Evolutionary conservation across 495 filamentous ascomycete species (phyloP).

Genomic region (Geoglossum glabrum): DNA sequence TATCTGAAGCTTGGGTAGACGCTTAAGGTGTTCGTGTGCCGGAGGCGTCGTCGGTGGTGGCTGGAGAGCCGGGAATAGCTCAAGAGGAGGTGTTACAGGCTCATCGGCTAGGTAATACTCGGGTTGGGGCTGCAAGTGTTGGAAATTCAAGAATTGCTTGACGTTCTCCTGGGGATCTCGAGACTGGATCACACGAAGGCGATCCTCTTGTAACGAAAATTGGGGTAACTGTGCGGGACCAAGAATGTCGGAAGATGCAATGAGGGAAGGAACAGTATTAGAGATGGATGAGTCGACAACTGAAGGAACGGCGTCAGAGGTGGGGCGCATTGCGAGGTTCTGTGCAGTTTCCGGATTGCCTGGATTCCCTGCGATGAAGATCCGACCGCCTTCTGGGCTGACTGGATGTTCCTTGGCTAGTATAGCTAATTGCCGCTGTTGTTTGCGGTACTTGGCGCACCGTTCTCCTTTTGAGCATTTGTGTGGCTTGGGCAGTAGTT

Average conservation of each 20-base stretch:
- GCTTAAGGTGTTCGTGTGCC: conserved; percentile 30
- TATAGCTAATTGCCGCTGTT: conserved; percentile 44
- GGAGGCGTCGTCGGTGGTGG: conserved; percentile 20
- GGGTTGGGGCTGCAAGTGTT: conserved; percentile 26
- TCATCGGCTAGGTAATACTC: conserved; percentile 8
- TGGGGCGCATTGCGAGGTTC: conserved; percentile 28
- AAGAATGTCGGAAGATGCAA: conserved; percentile 78
- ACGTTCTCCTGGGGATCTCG: conserved; percentile 85
- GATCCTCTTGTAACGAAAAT: conserved; percentile 49
- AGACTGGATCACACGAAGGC: conserved; percentile 40
- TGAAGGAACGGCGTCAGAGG: conserved; percentile 53
- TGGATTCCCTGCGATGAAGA: conserved; percentile 47
- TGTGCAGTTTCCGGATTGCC: conserved; percentile 46
- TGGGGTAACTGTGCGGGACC: conserved; percentile 41
- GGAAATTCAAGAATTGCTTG: conserved; percentile 66
- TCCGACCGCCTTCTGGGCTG: conserved; percentile 30
- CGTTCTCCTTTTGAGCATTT: conserved; percentile 77
- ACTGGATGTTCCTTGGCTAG: conserved; percentile 53
- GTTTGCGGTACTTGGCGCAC: conserved; percentile 59
- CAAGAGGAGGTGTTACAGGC: conserved; percentile 12
- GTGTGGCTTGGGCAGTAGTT: conserved; percentile 66
- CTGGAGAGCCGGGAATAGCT: conserved; percentile 18
- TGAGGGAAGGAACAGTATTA: conserved; percentile 54
- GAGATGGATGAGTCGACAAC: conserved; percentile 74
- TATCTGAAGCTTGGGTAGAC: conserved; percentile 38